Evolutionary conservation across 2,329 filamentous ascomycete species (phyloP).

Genomic region (Lachnellula cervina): DNA sequence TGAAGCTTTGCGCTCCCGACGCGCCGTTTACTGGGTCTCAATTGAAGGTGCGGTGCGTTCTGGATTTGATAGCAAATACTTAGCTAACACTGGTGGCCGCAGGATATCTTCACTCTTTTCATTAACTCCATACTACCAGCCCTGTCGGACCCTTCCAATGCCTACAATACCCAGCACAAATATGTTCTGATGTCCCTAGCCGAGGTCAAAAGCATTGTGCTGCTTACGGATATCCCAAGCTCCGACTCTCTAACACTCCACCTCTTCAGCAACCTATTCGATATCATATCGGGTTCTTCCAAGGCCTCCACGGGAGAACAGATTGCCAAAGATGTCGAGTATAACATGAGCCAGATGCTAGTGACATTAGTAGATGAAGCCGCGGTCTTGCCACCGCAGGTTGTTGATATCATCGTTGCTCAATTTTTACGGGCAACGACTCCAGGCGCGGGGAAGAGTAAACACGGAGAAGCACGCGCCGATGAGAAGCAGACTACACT

Average conservation of each 20-base stretch:
- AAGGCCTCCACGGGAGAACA: constrained; percentile 74
- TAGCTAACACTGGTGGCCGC: constrained; percentile 15
- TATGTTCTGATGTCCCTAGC: constrained; percentile 85
- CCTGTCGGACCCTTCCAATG: constrained; percentile 77
- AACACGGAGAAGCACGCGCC: constrained; percentile 46
- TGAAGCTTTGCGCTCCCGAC: constrained; percentile 88
- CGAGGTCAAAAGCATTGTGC: constrained; percentile 89
- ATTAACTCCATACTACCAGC: constrained; percentile 78
- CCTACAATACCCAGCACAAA: constrained; percentile 90
- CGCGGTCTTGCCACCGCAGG: constrained; percentile 67
- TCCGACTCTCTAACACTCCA: constrained; percentile 73
- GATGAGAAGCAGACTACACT: constrained; percentile 79
- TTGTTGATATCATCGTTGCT: constrained; percentile 89
- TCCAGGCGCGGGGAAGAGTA: constrained; percentile 50
- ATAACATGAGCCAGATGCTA: constrained; percentile 82
- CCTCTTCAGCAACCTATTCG: constrained; percentile 86
- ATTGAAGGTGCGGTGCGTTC: constrained; percentile 65
- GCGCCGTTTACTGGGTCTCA: constrained; percentile 88
- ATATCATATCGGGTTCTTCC: constrained; percentile 76
- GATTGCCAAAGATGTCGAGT: constrained; percentile 88
- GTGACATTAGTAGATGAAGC: constrained; percentile 85
- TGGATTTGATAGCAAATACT: not conserved
- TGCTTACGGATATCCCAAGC: constrained; percentile 82
- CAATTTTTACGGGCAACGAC: constrained; percentile 90
- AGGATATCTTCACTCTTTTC: constrained; percentile 93